Evolutionary conservation across 2,329 filamentous ascomycete genomes (phyloP).

Genomic region (Mollisia scopiformis): DNA sequence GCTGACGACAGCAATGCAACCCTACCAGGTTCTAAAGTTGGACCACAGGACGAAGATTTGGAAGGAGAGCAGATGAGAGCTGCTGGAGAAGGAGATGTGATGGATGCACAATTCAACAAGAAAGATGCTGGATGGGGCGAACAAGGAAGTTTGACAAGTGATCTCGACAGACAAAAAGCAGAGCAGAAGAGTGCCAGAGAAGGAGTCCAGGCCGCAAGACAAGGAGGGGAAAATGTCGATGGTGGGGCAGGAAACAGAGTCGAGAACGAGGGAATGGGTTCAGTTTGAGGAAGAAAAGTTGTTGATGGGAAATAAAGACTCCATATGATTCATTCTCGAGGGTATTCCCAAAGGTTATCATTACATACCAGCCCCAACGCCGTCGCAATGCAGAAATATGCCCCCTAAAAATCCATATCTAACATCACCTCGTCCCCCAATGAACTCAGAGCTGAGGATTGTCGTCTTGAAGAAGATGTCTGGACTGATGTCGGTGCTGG

Average conservation of each 20-base stretch:
- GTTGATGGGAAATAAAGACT: not conserved
- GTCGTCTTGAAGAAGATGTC: slow-evolving; percentile 28
- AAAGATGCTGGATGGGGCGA: slow-evolving; percentile 37
- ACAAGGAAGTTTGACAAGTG: slow-evolving; percentile 32
- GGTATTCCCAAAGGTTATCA: slow-evolving; percentile 20
- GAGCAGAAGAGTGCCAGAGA: slow-evolving; percentile 36
- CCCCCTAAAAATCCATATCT: slow-evolving; percentile 34
- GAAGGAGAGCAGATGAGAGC: slow-evolving; percentile 37
- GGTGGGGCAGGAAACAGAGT: slow-evolving; percentile 32
- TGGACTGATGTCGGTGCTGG: slow-evolving; percentile 18
- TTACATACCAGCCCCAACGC: slow-evolving; percentile 29
- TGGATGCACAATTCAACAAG: slow-evolving; percentile 37
- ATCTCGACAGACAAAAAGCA: slow-evolving; percentile 36
- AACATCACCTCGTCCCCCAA: slow-evolving; percentile 36
- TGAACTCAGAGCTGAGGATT: slow-evolving; percentile 37
- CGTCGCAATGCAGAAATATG: slow-evolving; percentile 33
- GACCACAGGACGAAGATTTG: slow-evolving; percentile 36
- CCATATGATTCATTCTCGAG: slow-evolving; percentile 6
- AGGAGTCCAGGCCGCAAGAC: slow-evolving; percentile 30
- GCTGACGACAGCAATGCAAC: slow-evolving; percentile 33
- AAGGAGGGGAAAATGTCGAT: slow-evolving; percentile 32
- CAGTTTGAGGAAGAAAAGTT: slow-evolving; percentile 24
- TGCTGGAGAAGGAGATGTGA: slow-evolving; percentile 35
- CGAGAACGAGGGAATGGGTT: slow-evolving; percentile 33
- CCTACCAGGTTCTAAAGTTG: slow-evolving; percentile 28